Evolutionary conservation across 768 basidiomycete genomes (phyloP), one percentile per base, ranked within the genome.

Genomic region (Hygrocybe punicea): DNA sequence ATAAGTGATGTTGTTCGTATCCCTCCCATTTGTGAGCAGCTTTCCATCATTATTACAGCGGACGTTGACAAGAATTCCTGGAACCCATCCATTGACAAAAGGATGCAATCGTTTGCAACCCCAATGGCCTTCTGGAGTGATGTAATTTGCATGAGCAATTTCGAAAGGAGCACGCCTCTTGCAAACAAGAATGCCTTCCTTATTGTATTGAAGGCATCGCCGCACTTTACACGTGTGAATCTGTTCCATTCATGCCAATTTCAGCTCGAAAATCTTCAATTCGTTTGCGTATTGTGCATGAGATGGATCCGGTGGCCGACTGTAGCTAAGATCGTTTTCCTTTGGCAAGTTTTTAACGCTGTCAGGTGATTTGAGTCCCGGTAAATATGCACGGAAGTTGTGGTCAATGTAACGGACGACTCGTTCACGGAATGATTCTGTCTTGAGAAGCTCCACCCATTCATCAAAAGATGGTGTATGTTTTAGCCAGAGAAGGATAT

Each of bases 41-140:
- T 81, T 81, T 0, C 47, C 46, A 55, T 82, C 75, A 52, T 79
- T 71, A 55, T 82, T 81, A 54, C 72, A 76, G 0, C 66, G 58
- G 0, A 53, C 51, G 25, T 63, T 60, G 5, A 67, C 25, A 0
- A 67, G 25, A 1, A 78, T 61, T 0, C 51, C 52, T 0, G 73
- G 73, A 16, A 52, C 63, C 65, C 65, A 73, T 1, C 51, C 62
- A 42, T 73, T 74, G 10, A 75, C 46, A 34, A 55, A 68, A 0
- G 14, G 60, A 47, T 64, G 70, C 0, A 62, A 16, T 0, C 69
- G 51, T 51, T 68, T 67, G n/a, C 48, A 62, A 0, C 53, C 55
- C 71, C 72, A 73, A 0, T 63, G 46, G 0, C 71, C 72, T 37
- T 67, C 66, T 0, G 57, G 34, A 17, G 72, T 60, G 4, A 23